Evolutionary conservation across 2,329 filamentous ascomycete species (phyloP).

Genomic region (Penicillium brasilianum): DNA sequence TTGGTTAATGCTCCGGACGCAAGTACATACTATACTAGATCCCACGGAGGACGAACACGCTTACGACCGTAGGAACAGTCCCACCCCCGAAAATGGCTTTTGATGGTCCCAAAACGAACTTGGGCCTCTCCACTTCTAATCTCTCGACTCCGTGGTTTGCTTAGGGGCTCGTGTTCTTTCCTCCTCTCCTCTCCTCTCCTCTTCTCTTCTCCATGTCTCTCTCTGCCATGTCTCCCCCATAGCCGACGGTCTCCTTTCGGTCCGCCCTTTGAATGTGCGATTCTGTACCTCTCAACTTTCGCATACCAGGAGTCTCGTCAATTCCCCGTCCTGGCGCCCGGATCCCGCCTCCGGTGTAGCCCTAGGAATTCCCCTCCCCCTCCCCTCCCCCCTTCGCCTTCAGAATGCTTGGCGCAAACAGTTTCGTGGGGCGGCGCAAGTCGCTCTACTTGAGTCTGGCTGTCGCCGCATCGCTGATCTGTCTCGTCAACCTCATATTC

Average conservation of each 20-base stretch:
- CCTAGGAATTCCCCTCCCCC: not conserved
- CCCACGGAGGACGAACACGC: too few species aligned
- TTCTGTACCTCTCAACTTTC: not conserved
- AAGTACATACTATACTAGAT: too few species aligned
- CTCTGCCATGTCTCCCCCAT: constrained; percentile 10
- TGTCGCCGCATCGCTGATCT: constrained; percentile 15
- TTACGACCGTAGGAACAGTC: too few species aligned
- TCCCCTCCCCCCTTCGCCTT: not conserved
- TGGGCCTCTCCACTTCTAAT: constrained; percentile 6
- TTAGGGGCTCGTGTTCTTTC: not conserved
- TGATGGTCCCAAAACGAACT: not conserved
- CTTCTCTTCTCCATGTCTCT: not conserved
- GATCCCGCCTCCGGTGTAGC: constrained; percentile 6
- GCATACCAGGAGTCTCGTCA: constrained; percentile 7
- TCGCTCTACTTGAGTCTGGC: constrained; percentile 22
- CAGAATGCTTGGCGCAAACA: constrained; percentile 22
- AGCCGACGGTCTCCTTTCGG: not conserved
- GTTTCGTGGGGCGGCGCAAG: constrained; percentile 22
- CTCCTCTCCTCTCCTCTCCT: not conserved
- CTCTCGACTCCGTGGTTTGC: not conserved
- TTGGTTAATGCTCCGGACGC: not conserved
- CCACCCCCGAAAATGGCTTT: not conserved
- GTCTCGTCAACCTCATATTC: constrained; percentile 21
- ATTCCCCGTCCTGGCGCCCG: constrained; percentile 4
- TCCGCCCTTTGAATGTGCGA: not conserved